These are phyloP conservation scores for Fusarium neocosmosporiellum DNA, from an alignment of 2,329 filamentous ascomycete species.

Conservation along the genomic window DNA sequence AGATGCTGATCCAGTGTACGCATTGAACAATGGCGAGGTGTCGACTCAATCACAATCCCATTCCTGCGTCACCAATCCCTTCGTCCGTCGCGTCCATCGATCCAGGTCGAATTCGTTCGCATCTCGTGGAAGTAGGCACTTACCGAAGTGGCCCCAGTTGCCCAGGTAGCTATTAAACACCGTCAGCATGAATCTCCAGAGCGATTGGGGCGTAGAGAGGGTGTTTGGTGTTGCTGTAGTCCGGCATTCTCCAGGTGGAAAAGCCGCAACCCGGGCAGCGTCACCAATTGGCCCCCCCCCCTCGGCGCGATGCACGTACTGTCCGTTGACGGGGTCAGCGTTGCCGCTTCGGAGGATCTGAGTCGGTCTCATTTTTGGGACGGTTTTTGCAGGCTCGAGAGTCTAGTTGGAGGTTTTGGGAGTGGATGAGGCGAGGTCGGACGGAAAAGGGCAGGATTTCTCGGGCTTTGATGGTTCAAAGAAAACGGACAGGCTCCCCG, in stretches of 20 bases:
- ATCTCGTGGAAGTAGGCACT: constrained; percentile 51
- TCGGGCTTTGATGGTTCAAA: constrained; percentile 37
- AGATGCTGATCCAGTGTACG: neutral
- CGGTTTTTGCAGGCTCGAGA: constrained; percentile 37
- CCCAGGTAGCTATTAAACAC: constrained; percentile 72
- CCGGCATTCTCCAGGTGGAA: constrained; percentile 37
- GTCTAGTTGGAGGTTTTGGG: constrained; percentile 30
- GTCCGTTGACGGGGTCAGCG: constrained; percentile 50
- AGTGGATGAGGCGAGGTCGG: constrained; percentile 38
- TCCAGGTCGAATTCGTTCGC: constrained; percentile 30
- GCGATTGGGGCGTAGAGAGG: constrained; percentile 21
- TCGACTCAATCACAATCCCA: constrained; percentile 32
- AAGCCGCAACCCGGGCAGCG: constrained; percentile 46
- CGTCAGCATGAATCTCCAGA: constrained; percentile 39
- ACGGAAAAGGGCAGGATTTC: constrained; percentile 46
- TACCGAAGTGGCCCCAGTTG: constrained; percentile 80
- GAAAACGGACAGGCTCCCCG: constrained; percentile 41
- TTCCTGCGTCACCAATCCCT: constrained; percentile 30
- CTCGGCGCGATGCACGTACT: constrained; percentile 46
- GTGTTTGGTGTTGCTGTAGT: constrained; percentile 15
- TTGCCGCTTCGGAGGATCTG: constrained; percentile 49
- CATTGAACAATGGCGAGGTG: neutral
- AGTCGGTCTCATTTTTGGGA: constrained; percentile 55
- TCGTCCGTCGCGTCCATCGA: constrained; percentile 39
- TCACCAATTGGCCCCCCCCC: constrained; percentile 33